Evolutionary conservation across 1,284 basidiomycete species (phyloP).

Genomic region (Apiotrichum montevideense): DNA sequence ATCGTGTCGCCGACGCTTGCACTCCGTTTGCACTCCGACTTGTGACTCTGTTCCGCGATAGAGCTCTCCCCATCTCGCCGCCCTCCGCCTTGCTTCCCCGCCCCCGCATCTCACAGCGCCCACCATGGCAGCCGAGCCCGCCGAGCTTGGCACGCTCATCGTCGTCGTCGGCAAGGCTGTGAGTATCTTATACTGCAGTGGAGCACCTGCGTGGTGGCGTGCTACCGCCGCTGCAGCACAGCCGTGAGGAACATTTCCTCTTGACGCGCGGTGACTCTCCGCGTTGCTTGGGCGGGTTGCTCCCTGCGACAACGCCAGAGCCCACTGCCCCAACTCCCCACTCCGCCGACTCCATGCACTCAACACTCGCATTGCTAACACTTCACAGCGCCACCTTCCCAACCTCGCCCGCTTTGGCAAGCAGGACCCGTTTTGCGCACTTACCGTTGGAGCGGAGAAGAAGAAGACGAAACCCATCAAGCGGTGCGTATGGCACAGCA

Average conservation of each 20-base stretch:
- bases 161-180: constrained; percentile 94
- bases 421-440: constrained; percentile 90
- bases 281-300: too few relatives aligned
- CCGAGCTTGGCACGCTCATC: constrained; percentile 86
- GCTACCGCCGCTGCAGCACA: too few relatives aligned
- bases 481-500: constrained; percentile 40
- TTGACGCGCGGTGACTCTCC: too few relatives aligned
- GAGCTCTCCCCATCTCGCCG: too few relatives aligned
- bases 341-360: not conserved
- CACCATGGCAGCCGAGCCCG: constrained; percentile 44
- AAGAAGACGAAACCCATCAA: constrained; percentile 84
- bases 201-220: too few relatives aligned
- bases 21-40: too few relatives aligned
- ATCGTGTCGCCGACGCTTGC: too few relatives aligned
- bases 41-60: too few relatives aligned
- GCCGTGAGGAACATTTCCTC: too few relatives aligned
- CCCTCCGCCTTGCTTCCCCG: too few relatives aligned
- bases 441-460: constrained; percentile 71
- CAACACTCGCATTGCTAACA: not conserved
- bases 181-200: constrained; percentile 43
- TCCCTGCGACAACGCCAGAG: too few relatives aligned
- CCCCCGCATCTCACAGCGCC: too few relatives aligned
- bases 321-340: not conserved
- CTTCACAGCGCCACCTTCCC: constrained; percentile 73
- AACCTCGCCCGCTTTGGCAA: constrained; percentile 94